Percentiles rank a stretch among this genome's conserved stretches.
phyloP scores from a whole-genome alignment of 176 grass and related monocot species.

The Aegilops umbellulata region DNA sequence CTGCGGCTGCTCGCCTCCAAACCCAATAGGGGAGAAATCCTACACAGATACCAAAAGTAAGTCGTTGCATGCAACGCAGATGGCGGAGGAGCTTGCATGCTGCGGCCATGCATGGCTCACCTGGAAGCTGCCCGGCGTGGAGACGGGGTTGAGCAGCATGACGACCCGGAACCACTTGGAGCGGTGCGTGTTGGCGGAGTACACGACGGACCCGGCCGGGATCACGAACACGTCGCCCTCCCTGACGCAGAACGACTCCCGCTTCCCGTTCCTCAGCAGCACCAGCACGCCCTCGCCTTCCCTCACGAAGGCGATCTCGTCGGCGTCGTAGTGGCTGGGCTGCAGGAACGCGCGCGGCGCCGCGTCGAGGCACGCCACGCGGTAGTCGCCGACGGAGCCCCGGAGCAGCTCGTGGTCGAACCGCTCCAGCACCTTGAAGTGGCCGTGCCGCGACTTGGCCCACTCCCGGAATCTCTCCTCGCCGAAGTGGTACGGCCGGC shows the following conservation, averaged over 20 bases:
- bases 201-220: conserved; percentile 58
- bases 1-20: conserved; percentile 31
- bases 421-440: conserved; percentile 52
- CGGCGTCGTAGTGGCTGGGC: conserved; percentile 71
- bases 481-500: conserved; percentile 54
- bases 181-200: conserved; percentile 58
- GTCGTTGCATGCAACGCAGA: too few species aligned
- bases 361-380: conserved; percentile 58
- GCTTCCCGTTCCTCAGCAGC: conserved; percentile 32
- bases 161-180: conserved; percentile 50
- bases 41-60: neutral
- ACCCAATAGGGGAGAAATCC: conserved; percentile 53
- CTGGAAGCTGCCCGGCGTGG: conserved; percentile 52
- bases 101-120: conserved; percentile 2
- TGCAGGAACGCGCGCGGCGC: conserved; percentile 65
- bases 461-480: conserved; percentile 56
- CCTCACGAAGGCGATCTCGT: conserved; percentile 66
- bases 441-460: conserved; percentile 37
- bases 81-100: too few species aligned
- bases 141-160: conserved; percentile 56
- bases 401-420: conserved; percentile 45
- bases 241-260: conserved; percentile 56
- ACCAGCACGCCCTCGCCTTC: conserved; percentile 57
- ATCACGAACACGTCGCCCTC: conserved; percentile 66
- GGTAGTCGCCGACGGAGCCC: conserved; percentile 51